Conservation (phyloP, 2,329 filamentous ascomycete species). For the Phialophora verrucosa region DNA sequence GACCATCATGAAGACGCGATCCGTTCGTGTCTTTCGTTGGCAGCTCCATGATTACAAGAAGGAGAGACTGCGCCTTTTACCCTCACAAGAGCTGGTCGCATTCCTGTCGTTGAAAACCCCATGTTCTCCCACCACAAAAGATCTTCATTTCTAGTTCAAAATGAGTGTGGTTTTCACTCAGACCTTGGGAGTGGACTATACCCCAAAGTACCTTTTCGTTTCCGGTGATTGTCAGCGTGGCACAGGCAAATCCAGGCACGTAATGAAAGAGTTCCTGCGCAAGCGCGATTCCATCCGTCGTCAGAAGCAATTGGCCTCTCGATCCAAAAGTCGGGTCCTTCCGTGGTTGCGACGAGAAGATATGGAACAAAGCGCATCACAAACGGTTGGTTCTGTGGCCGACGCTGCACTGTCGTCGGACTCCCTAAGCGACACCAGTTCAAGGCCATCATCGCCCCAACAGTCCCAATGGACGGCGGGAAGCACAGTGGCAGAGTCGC, state of each 20-base stretch:
- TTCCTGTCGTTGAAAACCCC: not conserved
- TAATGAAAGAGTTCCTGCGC: slow-evolving; percentile 30
- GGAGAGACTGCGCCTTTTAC: slow-evolving; percentile 9
- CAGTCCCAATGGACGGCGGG: slow-evolving; percentile 15
- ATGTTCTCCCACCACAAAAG: not conserved
- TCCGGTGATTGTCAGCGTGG: slow-evolving; percentile 21
- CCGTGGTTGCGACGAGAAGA: slow-evolving; percentile 30
- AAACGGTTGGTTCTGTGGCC: slow-evolving; percentile 2
- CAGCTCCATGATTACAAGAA: slow-evolving; percentile 16
- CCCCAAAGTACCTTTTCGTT: slow-evolving; percentile 27
- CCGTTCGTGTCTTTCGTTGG: slow-evolving; percentile 4
- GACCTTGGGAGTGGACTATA: slow-evolving; percentile 18
- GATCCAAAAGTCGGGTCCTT: slow-evolving; percentile 27
- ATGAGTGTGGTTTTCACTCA: slow-evolving; percentile 23
- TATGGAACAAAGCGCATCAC: slow-evolving; percentile 14
- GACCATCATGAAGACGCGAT: slow-evolving; percentile 4
- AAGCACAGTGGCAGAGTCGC: slow-evolving; percentile 6
- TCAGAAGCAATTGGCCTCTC: slow-evolving; percentile 24
- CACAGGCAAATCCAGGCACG: slow-evolving; percentile 24
- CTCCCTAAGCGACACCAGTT: slow-evolving; percentile 15
- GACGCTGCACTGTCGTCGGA: slow-evolving; percentile 11
- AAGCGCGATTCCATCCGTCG: slow-evolving; percentile 27
- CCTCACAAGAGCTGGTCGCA: not conserved
- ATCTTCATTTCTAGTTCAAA: not conserved
- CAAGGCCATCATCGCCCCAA: slow-evolving; percentile 18